A percentile compares a stretch with the other conserved stretches of the same genome.
phyloP scores from a whole-genome alignment of 768 basidiomycete species.

The Rhodosporidiobolus sp. region DNA sequence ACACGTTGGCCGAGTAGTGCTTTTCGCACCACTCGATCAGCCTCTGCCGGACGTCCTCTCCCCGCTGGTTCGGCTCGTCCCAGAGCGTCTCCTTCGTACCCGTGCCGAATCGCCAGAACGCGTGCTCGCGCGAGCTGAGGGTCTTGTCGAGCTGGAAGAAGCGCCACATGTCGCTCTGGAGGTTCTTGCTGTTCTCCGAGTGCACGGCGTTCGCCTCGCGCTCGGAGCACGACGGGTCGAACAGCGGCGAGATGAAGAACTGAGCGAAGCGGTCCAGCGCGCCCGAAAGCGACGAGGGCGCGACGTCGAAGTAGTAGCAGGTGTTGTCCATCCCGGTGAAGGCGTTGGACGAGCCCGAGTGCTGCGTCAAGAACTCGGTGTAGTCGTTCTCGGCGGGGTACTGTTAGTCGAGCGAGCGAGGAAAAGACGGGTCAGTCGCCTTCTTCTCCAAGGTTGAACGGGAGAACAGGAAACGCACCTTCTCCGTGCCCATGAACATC shows the following conservation, averaged over 20 bases:
- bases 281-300: constrained; percentile 50
- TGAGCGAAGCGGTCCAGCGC: constrained; percentile 51
- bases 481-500: constrained; percentile 68
- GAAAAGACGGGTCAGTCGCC: neutral
- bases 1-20: constrained; percentile 51
- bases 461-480: constrained; percentile 55
- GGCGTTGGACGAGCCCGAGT: constrained; percentile 79
- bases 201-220: constrained; percentile 94
- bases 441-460: neutral
- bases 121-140: constrained; percentile 51
- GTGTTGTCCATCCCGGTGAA: constrained; percentile 89
- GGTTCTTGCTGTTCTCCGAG: constrained; percentile 96
- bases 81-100: constrained; percentile 52
- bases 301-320: constrained; percentile 73
- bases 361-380: constrained; percentile 59
- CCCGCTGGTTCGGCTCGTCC: constrained; percentile 48
- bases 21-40: constrained; percentile 53
- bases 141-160: constrained; percentile 91
- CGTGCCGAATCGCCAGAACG: constrained; percentile 53
- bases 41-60: constrained; percentile 50
- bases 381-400: constrained; percentile 94
- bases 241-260: constrained; percentile 91
- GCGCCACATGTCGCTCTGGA: constrained; percentile 85
- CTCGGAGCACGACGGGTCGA: constrained; percentile 74
- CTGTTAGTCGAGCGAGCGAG: too few relatives aligned